Evolutionary conservation across 768 basidiomycete genomes (phyloP).

Genomic region (Serendipita indica): DNA sequence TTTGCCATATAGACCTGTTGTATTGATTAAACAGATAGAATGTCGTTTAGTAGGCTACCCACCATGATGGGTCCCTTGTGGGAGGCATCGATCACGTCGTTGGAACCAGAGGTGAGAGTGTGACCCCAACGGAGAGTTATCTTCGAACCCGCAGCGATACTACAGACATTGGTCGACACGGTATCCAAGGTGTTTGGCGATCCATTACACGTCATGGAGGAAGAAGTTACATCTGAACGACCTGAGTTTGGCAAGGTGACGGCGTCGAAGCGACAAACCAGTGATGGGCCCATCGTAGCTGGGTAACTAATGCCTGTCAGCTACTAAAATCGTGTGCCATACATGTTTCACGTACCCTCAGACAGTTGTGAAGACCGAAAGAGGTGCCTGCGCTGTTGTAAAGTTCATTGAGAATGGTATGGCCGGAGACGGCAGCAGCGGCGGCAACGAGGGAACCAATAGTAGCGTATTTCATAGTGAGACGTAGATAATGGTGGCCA

Average conservation of each 20-base stretch:
- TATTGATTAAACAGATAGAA: not conserved
- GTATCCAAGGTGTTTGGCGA: conserved; percentile 7
- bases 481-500: too few species aligned
- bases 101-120: conserved; percentile 1
- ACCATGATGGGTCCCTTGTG: not conserved
- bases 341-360: too few species aligned
- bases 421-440: not conserved
- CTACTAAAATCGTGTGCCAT: too few species aligned
- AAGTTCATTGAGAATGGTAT: not conserved
- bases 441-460: not conserved
- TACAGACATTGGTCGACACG: not conserved
- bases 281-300: too few species aligned
- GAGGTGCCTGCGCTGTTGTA: not conserved
- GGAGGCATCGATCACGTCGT: not conserved
- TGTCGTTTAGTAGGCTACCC: not conserved
- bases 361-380: not conserved
- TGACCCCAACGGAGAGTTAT: conserved; percentile 9
- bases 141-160: conserved; percentile 4
- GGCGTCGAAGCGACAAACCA: too few species aligned
- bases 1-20: conserved; percentile 10
- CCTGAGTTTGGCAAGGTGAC: too few species aligned
- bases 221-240: too few species aligned
- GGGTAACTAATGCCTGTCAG: too few species aligned
- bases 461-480: too few species aligned
- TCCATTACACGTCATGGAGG: conserved; percentile 6